Evolutionary conservation across 2,329 filamentous ascomycete species (phyloP), one percentile per base, ranked within the genome.

Genomic region (Capronia coronata): DNA sequence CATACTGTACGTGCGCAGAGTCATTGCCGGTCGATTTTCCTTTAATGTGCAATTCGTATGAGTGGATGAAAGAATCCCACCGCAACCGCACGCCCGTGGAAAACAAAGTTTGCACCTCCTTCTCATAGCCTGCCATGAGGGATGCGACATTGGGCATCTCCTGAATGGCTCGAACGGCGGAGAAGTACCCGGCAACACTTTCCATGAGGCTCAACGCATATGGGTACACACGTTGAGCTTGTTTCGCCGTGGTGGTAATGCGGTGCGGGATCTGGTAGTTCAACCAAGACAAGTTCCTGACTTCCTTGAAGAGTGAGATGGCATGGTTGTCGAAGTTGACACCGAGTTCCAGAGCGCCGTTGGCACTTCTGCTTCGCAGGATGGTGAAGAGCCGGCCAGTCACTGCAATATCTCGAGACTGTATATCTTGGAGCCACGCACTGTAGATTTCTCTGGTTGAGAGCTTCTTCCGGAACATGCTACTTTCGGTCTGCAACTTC

Each of bases 181-280:
- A 91, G 1, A 88, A 80, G 56, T 94, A 84, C 0, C 89, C 97
- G 51, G 90, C 81, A n/a, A 97, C 88, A 62, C 89, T 97, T 70
- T 99, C 93, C 89, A 98, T 98, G 59, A 99, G 72, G 64, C 90
- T 97, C 58, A 98, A 90, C 19, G 94, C 93, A 63, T 94, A 98
- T 0, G 93, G 93, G 62, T 99, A 99, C 2, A 98, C 93, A 46
- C 93, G 82, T 70, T 96, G 95, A n/a, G 93, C 94, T 66, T 98
- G 93, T 68, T 97, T 98, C 1, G 94, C 94, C 46, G 95, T 88
- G 56, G 88, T 97, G 68, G 85, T 94, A 63, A 98, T 88, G 11
- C 87, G 83, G 67, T 98, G 93, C 7, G 94, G 94, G 19, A 98
- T 87, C 49, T 87, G 84, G 66, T 89, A 98, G 58, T 88, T 93